These are phyloP conservation scores for Gaeumannomyces sp. DNA, from an alignment of 2,329 filamentous ascomycete genomes.

Conservation along the genomic window DNA sequence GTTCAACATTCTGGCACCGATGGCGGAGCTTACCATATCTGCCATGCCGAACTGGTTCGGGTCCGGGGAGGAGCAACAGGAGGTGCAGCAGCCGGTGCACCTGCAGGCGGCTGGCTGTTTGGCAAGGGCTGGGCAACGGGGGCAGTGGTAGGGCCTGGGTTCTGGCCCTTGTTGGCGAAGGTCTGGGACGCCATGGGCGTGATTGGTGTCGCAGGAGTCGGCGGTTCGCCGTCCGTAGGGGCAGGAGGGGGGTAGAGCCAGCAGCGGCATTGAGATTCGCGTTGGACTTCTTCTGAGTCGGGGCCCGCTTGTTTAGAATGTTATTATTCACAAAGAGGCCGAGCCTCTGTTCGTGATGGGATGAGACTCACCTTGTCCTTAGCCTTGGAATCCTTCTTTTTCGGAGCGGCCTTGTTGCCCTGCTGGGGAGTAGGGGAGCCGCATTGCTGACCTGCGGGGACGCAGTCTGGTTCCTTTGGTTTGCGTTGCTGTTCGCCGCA, in stretches of 20 bases:
- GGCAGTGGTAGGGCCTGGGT: slow-evolving; percentile 26
- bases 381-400: slow-evolving; percentile 67
- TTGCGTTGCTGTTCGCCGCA: slow-evolving; percentile 32
- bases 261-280: slow-evolving; percentile 40
- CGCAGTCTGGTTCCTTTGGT: slow-evolving; percentile 49
- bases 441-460: slow-evolving; percentile 58
- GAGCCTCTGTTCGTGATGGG: neutral
- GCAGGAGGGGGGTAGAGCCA: slow-evolving; percentile 49
- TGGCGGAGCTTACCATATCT: slow-evolving; percentile 34
- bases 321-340: slow-evolving; percentile 2
- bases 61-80: slow-evolving; percentile 41
- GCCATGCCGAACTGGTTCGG: slow-evolving; percentile 44
- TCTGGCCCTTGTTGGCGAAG: slow-evolving; percentile 43
- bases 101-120: slow-evolving; percentile 40
- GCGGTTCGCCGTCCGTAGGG: slow-evolving; percentile 49
- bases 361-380: slow-evolving; percentile 58
- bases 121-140: slow-evolving; percentile 25
- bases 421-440: slow-evolving; percentile 71
- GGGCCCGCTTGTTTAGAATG: slow-evolving; percentile 32
- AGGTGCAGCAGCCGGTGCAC: slow-evolving; percentile 34
- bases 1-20: neutral
- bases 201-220: slow-evolving; percentile 58
- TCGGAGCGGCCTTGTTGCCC: slow-evolving; percentile 64
- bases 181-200: slow-evolving; percentile 48
- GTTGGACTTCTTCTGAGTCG: slow-evolving; percentile 57